A percentile compares a stretch with the other conserved stretches of the same genome.
Evolutionary conservation across 2,329 filamentous ascomycete genomes (phyloP).

Genomic region (Lasiodiplodia sp.): DNA sequence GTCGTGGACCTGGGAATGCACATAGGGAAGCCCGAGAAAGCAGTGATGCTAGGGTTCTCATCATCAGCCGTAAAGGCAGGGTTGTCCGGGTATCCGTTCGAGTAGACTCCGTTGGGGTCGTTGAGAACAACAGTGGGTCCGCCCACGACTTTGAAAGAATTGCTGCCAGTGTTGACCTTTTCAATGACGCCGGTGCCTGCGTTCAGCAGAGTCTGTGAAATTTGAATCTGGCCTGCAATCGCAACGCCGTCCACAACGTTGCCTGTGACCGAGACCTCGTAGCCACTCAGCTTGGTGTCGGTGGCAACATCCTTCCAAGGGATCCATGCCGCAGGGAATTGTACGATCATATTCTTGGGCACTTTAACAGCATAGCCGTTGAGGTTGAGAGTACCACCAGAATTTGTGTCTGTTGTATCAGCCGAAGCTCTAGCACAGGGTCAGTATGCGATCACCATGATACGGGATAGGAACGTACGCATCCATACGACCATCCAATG

Average conservation of each 20-base stretch:
- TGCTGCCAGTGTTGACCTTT: conserved; percentile 38
- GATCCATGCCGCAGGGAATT: conserved; percentile 57
- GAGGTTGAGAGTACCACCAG: conserved; percentile 55
- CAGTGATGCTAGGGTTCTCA: conserved; percentile 56
- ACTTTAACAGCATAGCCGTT: conserved; percentile 56
- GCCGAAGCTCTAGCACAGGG: conserved; percentile 26
- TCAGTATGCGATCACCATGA: neutral
- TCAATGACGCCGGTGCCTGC: conserved; percentile 47
- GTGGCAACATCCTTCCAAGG: conserved; percentile 47
- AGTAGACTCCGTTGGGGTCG: conserved; percentile 57
- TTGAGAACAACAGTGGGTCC: conserved; percentile 51
- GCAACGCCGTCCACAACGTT: conserved; percentile 48
- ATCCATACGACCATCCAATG: conserved; percentile 41
- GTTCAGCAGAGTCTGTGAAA: conserved; percentile 48
- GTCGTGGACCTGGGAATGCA: conserved; percentile 55
- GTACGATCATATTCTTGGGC: conserved; percentile 59
- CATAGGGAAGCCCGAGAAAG: conserved; percentile 62
- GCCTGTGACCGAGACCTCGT: conserved; percentile 43
- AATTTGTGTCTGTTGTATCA: conserved; percentile 46
- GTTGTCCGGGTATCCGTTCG: conserved; percentile 45
- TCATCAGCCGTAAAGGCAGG: conserved; percentile 59
- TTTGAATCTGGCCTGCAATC: conserved; percentile 50
- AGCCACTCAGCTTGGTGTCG: conserved; percentile 22
- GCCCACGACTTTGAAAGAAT: conserved; percentile 46
- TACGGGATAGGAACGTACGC: conserved; percentile 33